phyloP scores from a whole-genome alignment of 1,139 yeast species.

The Pichia sp. region DNA sequence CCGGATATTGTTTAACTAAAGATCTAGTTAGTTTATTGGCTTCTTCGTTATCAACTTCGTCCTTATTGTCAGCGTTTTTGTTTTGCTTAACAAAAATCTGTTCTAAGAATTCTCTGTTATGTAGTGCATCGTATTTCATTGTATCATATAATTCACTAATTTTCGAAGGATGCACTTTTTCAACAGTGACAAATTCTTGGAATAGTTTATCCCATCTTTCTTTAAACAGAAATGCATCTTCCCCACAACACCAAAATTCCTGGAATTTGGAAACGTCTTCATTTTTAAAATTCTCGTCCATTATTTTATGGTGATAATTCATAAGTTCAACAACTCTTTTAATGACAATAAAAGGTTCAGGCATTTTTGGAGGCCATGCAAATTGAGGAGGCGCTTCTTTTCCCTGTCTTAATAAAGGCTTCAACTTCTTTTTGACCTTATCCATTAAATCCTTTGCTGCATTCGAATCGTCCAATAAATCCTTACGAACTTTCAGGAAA shows the following conservation, averaged over 20 bases:
- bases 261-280: conserved; percentile 66
- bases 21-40: conserved; percentile 35
- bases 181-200: conserved; percentile 86
- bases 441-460: conserved; percentile 99
- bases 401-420: conserved; percentile 90
- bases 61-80: conserved; percentile 14
- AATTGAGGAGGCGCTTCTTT: conserved; percentile 98
- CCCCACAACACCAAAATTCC: conserved; percentile 91
- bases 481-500: conserved; percentile 77
- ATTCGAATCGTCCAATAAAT: conserved; percentile 88
- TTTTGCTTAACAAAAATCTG: conserved; percentile 69
- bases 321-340: conserved; percentile 90
- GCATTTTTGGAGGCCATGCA: conserved; percentile 98
- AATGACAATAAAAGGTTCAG: conserved; percentile 91
- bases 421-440: conserved; percentile 91
- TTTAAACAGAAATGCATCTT: conserved; percentile 79
- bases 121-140: conserved; percentile 97
- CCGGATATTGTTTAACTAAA: conserved; percentile 72
- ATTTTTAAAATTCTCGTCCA: conserved; percentile 72
- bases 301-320: conserved; percentile 82
- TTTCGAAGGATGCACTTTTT: conserved; percentile 95
- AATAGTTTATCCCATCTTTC: conserved; percentile 98
- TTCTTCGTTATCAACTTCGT: neutral
- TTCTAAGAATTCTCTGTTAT: conserved; percentile 83
- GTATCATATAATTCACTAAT: conserved; percentile 96